phyloP scores from a whole-genome alignment of 2,329 filamentous ascomycete species.

The Ophiocordyceps robertsii region DNA sequence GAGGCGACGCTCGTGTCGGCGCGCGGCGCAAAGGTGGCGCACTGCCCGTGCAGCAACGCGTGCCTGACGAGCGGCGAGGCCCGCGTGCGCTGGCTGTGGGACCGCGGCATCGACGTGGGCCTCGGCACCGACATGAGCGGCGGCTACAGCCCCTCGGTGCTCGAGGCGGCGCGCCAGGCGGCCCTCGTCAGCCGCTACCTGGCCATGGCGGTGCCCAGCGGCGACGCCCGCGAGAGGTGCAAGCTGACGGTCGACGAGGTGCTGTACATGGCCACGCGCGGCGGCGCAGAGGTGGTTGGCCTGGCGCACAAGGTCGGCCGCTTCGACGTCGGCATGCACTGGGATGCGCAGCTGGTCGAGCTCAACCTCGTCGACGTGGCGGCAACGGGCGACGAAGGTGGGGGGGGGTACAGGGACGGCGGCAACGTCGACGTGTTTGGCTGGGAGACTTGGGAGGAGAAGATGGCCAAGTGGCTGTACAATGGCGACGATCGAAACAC shows the following conservation, averaged over 20 bases:
- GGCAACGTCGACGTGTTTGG: slow-evolving; percentile 81
- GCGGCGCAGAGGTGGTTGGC: slow-evolving; percentile 71
- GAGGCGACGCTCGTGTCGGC: slow-evolving; percentile 53
- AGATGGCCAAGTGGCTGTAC: slow-evolving; percentile 87
- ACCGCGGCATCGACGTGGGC: slow-evolving; percentile 64
- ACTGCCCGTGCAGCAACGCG: slow-evolving; percentile 82
- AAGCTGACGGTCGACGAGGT: slow-evolving; percentile 79
- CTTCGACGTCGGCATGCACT: slow-evolving; percentile 79
- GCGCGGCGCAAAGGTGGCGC: slow-evolving; percentile 54
- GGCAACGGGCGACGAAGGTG: background rate
- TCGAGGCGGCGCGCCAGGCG: slow-evolving; percentile 75
- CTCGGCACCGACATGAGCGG: slow-evolving; percentile 86
- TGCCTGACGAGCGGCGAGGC: slow-evolving; percentile 69
- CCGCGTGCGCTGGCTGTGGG: slow-evolving; percentile 59
- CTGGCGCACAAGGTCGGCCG: slow-evolving; percentile 58
- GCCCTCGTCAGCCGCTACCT: slow-evolving; percentile 64
- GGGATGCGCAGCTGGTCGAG: slow-evolving; percentile 75
- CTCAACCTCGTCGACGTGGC: slow-evolving; percentile 43
- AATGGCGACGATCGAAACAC: slow-evolving; percentile 90
- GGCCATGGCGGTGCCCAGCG: slow-evolving; percentile 34
- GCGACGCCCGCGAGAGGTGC: slow-evolving; percentile 28
- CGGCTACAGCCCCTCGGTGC: slow-evolving; percentile 68
- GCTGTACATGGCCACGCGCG: slow-evolving; percentile 74
- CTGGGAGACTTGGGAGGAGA: slow-evolving; percentile 79
- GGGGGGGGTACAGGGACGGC: slow-evolving; percentile 17